Base-by-base conservation (phyloP, 768 basidiomycete genomes). In the Cystofilobasidium bisporidii region DNA sequence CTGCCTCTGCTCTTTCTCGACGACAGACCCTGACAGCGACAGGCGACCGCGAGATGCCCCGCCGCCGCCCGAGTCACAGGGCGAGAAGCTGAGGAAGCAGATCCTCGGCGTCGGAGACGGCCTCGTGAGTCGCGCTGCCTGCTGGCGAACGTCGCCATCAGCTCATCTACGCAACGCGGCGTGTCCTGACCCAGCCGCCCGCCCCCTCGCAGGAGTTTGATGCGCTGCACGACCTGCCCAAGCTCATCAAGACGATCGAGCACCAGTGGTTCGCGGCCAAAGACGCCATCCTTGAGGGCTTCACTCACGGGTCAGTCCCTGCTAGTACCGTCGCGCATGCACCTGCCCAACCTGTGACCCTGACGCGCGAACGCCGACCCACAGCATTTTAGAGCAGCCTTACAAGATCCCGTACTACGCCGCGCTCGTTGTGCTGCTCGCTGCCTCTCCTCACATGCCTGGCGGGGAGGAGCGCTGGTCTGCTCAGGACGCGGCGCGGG, bases 331-430 rank as follows among this genome's bases (percentile, higher is more conserved):
- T 47, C 30, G 36, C 26, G 8, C 28, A n/a, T 24, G 20, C 5
- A 6, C 1, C 20, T 24, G 22, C 15, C 43, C 3, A 4, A 11
- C 28, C 18, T 33, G 6, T 50, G n/a, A 63, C 45, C 24, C 20
- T 36, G 28, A 2, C 61, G 11, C 38, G 43, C n/a, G 40, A 10
- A 30, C 18, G 18, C 2, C 17, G 2, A 24, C 48, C 14, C 11
- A 26, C 40, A 78, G 77, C 18, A 68, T 77, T 62, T 90, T 87
- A 0, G 90, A 97, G 78, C 88, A 96, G 72, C 92, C 93, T 0
- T 92, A 85, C 81, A 99, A 98, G 80, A 87, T 89, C 41, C 87
- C 91, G 0, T 88, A 85, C 74, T 92, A 91, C 77, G 89, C 89
- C 17, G 84, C 88, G 15, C 78, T 97, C 22, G 81, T 96, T 58